phyloP scores from a whole-genome alignment of 1,284 basidiomycete genomes.

The Cryptococcus sp. region DNA sequence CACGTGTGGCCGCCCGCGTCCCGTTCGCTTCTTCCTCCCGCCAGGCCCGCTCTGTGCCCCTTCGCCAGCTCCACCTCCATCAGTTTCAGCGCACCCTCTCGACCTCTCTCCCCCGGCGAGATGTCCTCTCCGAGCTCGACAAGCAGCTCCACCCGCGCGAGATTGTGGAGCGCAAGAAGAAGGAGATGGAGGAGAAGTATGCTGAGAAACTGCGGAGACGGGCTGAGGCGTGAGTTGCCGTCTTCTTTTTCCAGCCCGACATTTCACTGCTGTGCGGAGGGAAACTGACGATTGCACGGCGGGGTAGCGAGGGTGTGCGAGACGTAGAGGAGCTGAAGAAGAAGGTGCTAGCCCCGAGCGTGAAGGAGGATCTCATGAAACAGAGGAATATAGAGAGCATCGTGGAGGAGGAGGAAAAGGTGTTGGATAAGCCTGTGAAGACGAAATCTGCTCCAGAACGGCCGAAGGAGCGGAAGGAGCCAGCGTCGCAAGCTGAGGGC shows the following conservation, averaged over 20 bases:
- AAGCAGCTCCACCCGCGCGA: constrained; percentile 44
- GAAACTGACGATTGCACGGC: neutral
- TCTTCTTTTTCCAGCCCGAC: neutral
- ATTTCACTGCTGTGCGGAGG: neutral
- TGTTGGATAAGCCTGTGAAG: neutral
- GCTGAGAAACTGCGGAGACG: constrained; percentile 46
- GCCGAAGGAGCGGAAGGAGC: constrained; percentile 13
- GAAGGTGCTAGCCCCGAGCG: constrained; percentile 39
- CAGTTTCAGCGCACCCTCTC: constrained; percentile 1
- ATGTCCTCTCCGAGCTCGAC: constrained; percentile 34
- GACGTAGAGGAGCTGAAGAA: constrained; percentile 47
- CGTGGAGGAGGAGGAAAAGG: constrained; percentile 1
- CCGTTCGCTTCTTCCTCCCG: neutral
- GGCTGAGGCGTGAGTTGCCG: constrained; percentile 43
- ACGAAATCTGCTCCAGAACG: constrained; percentile 4
- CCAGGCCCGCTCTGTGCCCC: neutral
- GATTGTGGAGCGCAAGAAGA: constrained; percentile 43
- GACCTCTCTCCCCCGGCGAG: constrained; percentile 9
- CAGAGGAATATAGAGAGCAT: constrained; percentile 7
- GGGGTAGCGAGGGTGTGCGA: constrained; percentile 42
- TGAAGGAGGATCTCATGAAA: constrained; percentile 29
- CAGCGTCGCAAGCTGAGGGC: constrained; percentile 31
- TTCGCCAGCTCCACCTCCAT: too few relatives aligned
- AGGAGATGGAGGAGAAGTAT: constrained; percentile 48
- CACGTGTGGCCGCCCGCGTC: neutral